Base-by-base conservation (phyloP, 768 basidiomycete species). In the Rossbeevera mucosa region DNA sequence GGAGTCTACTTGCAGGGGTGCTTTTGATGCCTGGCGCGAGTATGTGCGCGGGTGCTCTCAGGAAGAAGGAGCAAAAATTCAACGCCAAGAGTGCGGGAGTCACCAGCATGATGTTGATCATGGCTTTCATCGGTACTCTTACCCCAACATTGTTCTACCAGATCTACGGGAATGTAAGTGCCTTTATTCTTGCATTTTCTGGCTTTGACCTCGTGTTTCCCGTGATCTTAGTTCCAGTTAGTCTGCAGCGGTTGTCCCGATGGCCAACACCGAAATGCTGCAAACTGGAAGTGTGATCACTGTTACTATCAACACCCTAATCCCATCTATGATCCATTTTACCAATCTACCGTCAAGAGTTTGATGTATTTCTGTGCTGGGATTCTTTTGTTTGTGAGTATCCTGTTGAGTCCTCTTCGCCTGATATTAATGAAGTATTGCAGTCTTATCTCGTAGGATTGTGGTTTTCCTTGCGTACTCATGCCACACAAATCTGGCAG, bases 41-140 rank as follows among this genome's bases (percentile, higher is more conserved):
- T 70, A 99, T 99, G 96, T 86, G 87, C 62, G 88, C 88, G 31
- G 90, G 88, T 7, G 96, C 96, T 0, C 58, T 96, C 53, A 78
- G 82, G 63, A 76, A 87, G 65, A 99, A 99, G 73, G 96, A 99
- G 70, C 92, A 94, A 67, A 91, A 85, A 60, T 99, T 99, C 76
- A 99, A 99, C 63, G 96, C 96, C n/a, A 97, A 92, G 75, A 93
- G 90, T 63, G 96, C 96, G 6, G 91, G 96, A 31, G 96, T 99
- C 14, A 99, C 96, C 0, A 96, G 94, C 67, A 96, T 96, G 76
- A 95, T 99, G 91, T 71, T 99, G 67, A 98, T 99, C 72, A 98
- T 98, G 95, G 96, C 96, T 12, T 91, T 99, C 67, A 95, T 99
- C 55, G 96, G 96, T 12, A 91, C 91, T 2, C 75, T 99, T 52